A percentile compares a stretch with the other conserved stretches of the same genome.
These are phyloP conservation scores for Pseudogymnoascus verrucosus DNA, from an alignment of 2,329 filamentous ascomycete species.

Conservation along the genomic window DNA sequence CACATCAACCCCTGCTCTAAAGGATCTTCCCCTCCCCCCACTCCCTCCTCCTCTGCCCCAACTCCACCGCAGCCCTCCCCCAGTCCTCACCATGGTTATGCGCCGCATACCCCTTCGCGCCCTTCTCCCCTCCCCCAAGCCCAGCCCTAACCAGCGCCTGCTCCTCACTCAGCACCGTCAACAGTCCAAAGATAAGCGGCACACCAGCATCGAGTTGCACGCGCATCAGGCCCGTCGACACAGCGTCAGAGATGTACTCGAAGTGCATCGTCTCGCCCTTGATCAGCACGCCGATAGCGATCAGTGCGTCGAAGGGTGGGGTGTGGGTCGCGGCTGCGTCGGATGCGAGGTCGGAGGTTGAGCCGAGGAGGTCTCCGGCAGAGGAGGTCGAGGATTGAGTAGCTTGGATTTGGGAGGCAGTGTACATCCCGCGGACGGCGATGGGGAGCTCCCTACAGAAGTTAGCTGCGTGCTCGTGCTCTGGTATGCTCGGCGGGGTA, in stretches of 20 bases:
- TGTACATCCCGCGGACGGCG: conserved; percentile 73
- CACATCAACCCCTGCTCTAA: neutral
- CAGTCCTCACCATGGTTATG: conserved; percentile 98
- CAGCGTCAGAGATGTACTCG: conserved; percentile 92
- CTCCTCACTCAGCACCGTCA: conserved; percentile 82
- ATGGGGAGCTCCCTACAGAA: conserved; percentile 64
- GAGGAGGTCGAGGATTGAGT: conserved; percentile 50
- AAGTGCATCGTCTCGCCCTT: conserved; percentile 99
- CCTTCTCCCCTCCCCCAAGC: conserved; percentile 72
- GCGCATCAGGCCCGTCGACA: conserved; percentile 87
- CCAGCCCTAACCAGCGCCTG: conserved; percentile 83
- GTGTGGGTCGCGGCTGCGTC: conserved; percentile 36
- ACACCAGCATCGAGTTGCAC: conserved; percentile 83
- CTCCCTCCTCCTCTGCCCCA: conserved; percentile 77
- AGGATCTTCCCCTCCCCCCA: conserved; percentile 50
- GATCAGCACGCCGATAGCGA: conserved; percentile 92
- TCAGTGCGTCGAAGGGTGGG: conserved; percentile 80
- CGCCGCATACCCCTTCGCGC: conserved; percentile 54
- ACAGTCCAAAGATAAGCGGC: conserved; percentile 83
- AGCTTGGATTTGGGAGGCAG: conserved; percentile 78
- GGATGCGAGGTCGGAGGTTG: conserved; percentile 57
- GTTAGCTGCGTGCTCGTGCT: neutral
- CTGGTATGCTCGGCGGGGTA: neutral
- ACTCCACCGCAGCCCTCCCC: conserved; percentile 88
- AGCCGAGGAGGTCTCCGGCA: conserved; percentile 69